Conservation (phyloP, 106 monocot genomes). For the Dendrobium catenatum region DNA sequence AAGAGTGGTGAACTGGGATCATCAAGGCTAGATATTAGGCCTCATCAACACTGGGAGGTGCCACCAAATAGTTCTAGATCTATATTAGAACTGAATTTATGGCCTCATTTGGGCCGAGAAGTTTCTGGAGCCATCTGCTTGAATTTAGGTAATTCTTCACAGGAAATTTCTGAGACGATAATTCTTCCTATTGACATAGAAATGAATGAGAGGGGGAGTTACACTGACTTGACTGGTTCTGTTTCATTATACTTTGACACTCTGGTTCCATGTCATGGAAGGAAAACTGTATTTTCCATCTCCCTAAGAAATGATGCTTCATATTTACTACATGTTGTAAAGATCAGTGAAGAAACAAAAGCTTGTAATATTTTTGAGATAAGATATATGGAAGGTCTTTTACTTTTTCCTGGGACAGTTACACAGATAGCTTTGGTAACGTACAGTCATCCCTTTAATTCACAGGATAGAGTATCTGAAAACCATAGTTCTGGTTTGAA, state of each 20-base stretch:
- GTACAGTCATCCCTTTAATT: conserved; percentile 5
- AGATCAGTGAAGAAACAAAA: conserved; percentile 38
- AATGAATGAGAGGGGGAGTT: conserved; percentile 21
- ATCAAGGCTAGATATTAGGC: conserved; percentile 35
- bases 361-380: conserved; percentile 31
- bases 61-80: conserved; percentile 26
- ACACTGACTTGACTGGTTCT: conserved; percentile 19
- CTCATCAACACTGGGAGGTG: conserved; percentile 44
- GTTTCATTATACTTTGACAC: conserved; percentile 39
- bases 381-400: conserved; percentile 42
- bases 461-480: conserved; percentile 9
- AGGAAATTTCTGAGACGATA: conserved; percentile 19
- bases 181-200: conserved; percentile 55
- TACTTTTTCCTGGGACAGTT: conserved; percentile 49
- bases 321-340: conserved; percentile 32
- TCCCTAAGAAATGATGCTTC: conserved; percentile 44
- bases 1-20: conserved; percentile 12
- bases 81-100: conserved; percentile 40
- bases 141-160: conserved; percentile 28
- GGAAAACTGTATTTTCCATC: conserved; percentile 29
- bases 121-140: conserved; percentile 55
- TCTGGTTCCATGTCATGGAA: conserved; percentile 17
- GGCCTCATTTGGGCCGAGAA: conserved; percentile 31
- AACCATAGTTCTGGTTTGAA: conserved; percentile 10
- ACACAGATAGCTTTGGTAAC: conserved; percentile 45